Conservation (phyloP, 805 yeast genomes). For the Wickerhamomyces silvicola region DNA sequence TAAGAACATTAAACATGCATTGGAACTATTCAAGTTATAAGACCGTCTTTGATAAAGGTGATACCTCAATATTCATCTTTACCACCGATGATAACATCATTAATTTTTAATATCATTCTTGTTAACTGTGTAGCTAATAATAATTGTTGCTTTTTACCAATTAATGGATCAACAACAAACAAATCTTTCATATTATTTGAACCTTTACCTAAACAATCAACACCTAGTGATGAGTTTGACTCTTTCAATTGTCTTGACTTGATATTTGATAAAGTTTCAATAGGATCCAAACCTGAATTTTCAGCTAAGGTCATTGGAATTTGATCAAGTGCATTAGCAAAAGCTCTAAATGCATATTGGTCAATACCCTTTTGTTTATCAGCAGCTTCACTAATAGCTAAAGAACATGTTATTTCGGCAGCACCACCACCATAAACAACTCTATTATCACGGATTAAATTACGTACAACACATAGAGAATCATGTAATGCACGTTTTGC, state of each 20-base stretch:
- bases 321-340: conserved; percentile 82
- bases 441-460: conserved; percentile 83
- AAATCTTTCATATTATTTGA: conserved; percentile 89
- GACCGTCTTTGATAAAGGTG: too few species aligned
- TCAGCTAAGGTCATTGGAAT: conserved; percentile 95
- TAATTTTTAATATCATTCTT: conserved; percentile 95
- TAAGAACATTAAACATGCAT: too few species aligned
- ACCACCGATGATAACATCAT: conserved; percentile 90
- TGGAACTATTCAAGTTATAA: too few species aligned
- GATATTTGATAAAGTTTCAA: conserved; percentile 77
- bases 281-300: conserved; percentile 92
- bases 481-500: conserved; percentile 95
- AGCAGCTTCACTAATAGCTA: conserved; percentile 87
- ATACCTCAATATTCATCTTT: conserved; percentile 53
- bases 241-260: conserved; percentile 82
- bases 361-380: conserved; percentile 92
- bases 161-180: conserved; percentile 93
- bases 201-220: conserved; percentile 87
- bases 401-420: conserved; percentile 89
- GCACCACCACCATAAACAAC: conserved; percentile 99
- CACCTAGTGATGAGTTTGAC: conserved; percentile 68
- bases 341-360: conserved; percentile 96
- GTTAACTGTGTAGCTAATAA: conserved; percentile 94
- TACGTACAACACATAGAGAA: conserved; percentile 94
- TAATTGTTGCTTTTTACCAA: conserved; percentile 95